Percentiles rank a stretch among this genome's conserved stretches.
phyloP scores from a whole-genome alignment of 257 asterid genomes.

The Leptodermis oblonga region DNA sequence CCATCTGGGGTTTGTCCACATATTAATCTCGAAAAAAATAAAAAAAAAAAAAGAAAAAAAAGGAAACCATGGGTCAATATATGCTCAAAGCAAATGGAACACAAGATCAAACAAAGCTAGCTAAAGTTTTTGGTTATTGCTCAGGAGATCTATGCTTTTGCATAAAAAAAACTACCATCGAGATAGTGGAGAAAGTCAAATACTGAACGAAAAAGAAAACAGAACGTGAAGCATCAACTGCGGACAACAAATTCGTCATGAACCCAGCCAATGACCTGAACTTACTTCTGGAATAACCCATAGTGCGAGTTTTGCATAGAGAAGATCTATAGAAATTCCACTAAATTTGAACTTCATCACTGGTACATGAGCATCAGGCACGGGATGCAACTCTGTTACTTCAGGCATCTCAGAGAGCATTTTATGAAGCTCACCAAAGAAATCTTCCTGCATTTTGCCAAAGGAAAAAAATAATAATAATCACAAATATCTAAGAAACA shows the following conservation, averaged over 20 bases:
- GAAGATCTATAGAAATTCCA: constrained; percentile 37
- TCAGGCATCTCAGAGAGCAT: constrained; percentile 36
- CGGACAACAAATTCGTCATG: not conserved
- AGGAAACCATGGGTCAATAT: not conserved
- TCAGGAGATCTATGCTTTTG: not conserved
- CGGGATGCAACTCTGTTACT: constrained; percentile 35
- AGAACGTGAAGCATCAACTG: not conserved
- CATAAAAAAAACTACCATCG: not conserved
- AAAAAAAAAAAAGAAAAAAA: no score
- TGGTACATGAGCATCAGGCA: constrained; percentile 43
- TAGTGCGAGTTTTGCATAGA: constrained; percentile 31
- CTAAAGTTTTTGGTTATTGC: not conserved
- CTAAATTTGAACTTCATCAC: constrained; percentile 36
- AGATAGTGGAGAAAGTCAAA: not conserved
- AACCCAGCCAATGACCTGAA: constrained; percentile 5
- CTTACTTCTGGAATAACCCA: constrained; percentile 43
- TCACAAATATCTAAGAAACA: not conserved
- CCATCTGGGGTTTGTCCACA: not conserved
- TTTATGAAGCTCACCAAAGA: constrained; percentile 32
- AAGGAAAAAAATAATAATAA: not conserved
- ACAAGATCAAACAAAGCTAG: not conserved
- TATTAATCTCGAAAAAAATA: not conserved
- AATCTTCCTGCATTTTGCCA: constrained; percentile 34
- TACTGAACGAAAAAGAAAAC: not conserved
- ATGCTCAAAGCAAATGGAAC: not conserved